Percentiles rank a stretch among this genome's conserved stretches.
Evolutionary conservation across 2,329 filamentous ascomycete species (phyloP).

Genomic region (Clonostachys rosea): DNA sequence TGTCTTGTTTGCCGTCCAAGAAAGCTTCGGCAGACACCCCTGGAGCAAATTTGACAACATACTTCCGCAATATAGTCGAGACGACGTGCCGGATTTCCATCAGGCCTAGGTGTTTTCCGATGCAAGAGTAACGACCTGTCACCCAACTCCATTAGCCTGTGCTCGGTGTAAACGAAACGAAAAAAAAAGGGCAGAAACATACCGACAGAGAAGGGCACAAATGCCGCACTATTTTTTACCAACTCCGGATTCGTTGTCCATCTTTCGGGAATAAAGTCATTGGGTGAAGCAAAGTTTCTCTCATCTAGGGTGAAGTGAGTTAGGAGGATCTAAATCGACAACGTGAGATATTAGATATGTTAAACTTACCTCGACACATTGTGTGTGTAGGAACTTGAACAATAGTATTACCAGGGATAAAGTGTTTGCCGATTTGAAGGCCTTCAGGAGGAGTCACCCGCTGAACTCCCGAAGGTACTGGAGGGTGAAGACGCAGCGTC

Average conservation of each 20-base stretch:
- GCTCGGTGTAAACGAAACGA: too few relatives aligned
- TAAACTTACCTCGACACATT: not conserved
- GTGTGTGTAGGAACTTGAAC: conserved; percentile 19
- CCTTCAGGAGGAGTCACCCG: conserved; percentile 28
- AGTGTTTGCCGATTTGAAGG: conserved; percentile 18
- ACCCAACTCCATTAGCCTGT: too few relatives aligned
- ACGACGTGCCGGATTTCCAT: conserved; percentile 16
- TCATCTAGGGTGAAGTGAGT: conserved; percentile 5
- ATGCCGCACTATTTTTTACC: conserved; percentile 12
- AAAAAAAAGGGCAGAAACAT: too few relatives aligned
- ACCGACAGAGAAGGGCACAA: conserved; percentile 13
- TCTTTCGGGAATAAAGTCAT: conserved; percentile 24
- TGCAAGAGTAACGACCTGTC: conserved; percentile 23
- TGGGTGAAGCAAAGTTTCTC: conserved; percentile 6
- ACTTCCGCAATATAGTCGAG: not conserved
- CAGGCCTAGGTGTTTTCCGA: conserved; percentile 26
- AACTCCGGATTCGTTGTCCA: conserved; percentile 22
- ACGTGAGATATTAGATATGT: not conserved
- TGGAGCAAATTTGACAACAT: not conserved
- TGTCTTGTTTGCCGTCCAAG: too few relatives aligned
- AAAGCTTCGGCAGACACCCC: not conserved
- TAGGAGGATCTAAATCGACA: not conserved
- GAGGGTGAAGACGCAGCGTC: conserved; percentile 24
- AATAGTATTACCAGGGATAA: conserved; percentile 27
- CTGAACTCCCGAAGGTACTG: conserved; percentile 21